These are phyloP conservation scores for Corchorus capsularis DNA, from an alignment of 345 rosid genomes.

Conservation along the genomic window DNA sequence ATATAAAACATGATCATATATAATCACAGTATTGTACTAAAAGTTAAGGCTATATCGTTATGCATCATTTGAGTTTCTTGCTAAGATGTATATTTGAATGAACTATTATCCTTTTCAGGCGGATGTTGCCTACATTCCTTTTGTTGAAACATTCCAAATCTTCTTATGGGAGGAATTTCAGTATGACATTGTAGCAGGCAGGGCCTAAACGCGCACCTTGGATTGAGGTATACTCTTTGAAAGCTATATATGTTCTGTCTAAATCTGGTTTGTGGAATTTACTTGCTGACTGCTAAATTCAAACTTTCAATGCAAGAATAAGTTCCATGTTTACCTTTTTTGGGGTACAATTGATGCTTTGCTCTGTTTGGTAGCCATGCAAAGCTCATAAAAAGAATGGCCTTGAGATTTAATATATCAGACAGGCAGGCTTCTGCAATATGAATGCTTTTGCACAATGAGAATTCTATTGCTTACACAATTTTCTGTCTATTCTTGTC, in stretches of 20 bases:
- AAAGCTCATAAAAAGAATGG: too few species aligned
- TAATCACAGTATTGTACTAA: neutral
- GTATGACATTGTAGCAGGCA: constrained; percentile 59
- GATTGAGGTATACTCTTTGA: constrained; percentile 55
- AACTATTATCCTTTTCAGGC: constrained; percentile 43
- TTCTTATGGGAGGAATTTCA: constrained; percentile 51
- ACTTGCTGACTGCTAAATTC: neutral
- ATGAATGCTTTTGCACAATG: too few species aligned
- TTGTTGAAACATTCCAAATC: constrained; percentile 63
- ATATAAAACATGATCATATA: neutral
- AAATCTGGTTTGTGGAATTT: neutral
- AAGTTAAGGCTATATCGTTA: neutral
- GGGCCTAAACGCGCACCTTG: constrained; percentile 82
- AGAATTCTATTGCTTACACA: too few species aligned
- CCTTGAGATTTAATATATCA: too few species aligned
- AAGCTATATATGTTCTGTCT: neutral
- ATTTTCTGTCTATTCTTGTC: too few species aligned
- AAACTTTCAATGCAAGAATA: too few species aligned
- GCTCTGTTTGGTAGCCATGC: neutral
- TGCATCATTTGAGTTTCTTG: neutral
- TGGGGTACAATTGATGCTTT: too few species aligned
- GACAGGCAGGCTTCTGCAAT: too few species aligned
- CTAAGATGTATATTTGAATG: neutral
- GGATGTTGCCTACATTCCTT: constrained; percentile 73
- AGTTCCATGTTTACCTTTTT: too few species aligned